Conservation (phyloP, 2,329 filamentous ascomycete genomes). For the Stagonosporopsis vannaccii region DNA sequence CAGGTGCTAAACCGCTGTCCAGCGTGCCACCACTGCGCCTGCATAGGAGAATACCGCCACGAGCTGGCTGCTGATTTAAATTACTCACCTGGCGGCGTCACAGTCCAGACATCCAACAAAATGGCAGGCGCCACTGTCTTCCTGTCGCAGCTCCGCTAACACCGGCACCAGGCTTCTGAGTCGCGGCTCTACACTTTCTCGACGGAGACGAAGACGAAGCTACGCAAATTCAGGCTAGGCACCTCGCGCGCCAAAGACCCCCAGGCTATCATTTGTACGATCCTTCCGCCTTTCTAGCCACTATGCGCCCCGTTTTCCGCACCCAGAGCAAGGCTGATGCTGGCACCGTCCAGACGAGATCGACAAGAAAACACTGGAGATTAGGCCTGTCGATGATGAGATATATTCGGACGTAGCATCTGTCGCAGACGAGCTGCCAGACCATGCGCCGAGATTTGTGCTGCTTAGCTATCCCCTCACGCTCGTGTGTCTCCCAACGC, state of each 20-base stretch:
- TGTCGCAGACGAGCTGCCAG: slow-evolving; percentile 86
- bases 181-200: slow-evolving; percentile 92
- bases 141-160: slow-evolving; percentile 10
- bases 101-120: neutral
- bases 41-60: slow-evolving; percentile 12
- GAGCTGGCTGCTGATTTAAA: neutral
- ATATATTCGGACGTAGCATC: slow-evolving; percentile 84
- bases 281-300: slow-evolving; percentile 13
- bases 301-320: slow-evolving; percentile 1
- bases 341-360: slow-evolving; percentile 72
- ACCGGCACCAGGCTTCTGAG: slow-evolving; percentile 69
- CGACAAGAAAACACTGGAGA: slow-evolving; percentile 88
- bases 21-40: slow-evolving; percentile 11
- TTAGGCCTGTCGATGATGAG: slow-evolving; percentile 81
- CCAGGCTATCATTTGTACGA: slow-evolving; percentile 92
- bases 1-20: slow-evolving; percentile 20
- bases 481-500: slow-evolving; percentile 69
- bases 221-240: slow-evolving; percentile 92
- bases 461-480: slow-evolving; percentile 91
- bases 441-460: slow-evolving; percentile 88
- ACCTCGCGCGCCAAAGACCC: slow-evolving; percentile 87
- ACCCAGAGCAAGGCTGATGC: slow-evolving; percentile 37
- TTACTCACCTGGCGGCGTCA: neutral
- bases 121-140: slow-evolving; percentile 29
- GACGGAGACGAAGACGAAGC: slow-evolving; percentile 83